phyloP scores from a whole-genome alignment of 305 asterid genomes.

The Solanum aculeatissimum region DNA sequence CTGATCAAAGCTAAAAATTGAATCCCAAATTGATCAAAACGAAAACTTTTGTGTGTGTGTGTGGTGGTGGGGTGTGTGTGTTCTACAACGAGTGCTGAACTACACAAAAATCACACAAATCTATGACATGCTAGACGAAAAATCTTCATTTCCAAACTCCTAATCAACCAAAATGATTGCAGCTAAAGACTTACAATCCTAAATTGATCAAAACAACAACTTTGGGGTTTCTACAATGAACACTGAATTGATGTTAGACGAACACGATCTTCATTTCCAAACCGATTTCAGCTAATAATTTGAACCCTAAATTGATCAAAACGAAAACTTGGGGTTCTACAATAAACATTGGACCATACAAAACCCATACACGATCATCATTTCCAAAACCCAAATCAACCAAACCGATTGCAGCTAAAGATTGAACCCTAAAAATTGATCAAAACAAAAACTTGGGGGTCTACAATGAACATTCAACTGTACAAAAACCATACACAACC shows the following conservation, averaged over 20 bases:
- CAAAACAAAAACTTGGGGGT: background rate
- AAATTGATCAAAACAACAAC: background rate
- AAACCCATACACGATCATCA: background rate
- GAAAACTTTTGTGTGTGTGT: too few species aligned
- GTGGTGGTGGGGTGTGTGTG: background rate
- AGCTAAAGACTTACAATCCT: background rate
- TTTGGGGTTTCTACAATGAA: background rate
- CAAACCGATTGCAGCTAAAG: background rate
- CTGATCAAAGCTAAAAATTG: background rate
- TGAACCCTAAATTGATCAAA: background rate
- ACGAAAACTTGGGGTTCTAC: background rate
- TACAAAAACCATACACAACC: background rate
- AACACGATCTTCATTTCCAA: conserved; percentile 59
- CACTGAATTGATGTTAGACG: background rate
- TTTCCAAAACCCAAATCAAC: background rate
- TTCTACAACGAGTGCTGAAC: background rate
- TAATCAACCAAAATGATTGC: background rate
- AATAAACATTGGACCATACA: background rate
- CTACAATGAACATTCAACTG: background rate
- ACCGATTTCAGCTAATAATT: background rate
- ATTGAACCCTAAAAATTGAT: background rate
- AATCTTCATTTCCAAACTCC: background rate
- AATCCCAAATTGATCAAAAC: background rate
- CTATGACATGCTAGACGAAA: background rate
- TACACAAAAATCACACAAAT: background rate